Conservation (phyloP, 2,329 filamentous ascomycete genomes). For the Fusarium setosum region DNA sequence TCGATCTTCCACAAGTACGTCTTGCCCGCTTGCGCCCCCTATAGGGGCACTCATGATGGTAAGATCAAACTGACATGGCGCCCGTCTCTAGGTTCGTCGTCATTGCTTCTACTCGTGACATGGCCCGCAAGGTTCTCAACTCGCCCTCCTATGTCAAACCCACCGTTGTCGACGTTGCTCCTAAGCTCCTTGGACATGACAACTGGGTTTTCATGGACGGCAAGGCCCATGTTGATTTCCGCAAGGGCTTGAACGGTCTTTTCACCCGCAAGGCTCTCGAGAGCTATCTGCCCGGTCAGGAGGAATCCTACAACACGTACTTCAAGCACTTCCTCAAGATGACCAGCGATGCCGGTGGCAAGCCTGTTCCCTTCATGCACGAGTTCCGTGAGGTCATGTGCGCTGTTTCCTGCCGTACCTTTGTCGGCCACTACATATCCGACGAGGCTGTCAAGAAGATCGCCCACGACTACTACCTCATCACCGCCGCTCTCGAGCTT, state of each 20-base stretch:
- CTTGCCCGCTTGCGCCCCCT: too few species aligned
- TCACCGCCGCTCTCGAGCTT: slow-evolving; percentile 93
- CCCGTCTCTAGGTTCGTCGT: slow-evolving; percentile 81
- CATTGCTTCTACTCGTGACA: slow-evolving; percentile 93
- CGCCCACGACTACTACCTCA: slow-evolving; percentile 95
- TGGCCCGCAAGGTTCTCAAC: slow-evolving; percentile 97
- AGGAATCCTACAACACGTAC: slow-evolving; percentile 90
- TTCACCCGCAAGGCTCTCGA: slow-evolving; percentile 93
- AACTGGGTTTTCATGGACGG: slow-evolving; percentile 99
- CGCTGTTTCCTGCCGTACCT: slow-evolving; percentile 94
- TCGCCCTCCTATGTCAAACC: slow-evolving; percentile 93
- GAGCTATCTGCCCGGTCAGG: slow-evolving; percentile 89
- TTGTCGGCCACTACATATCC: slow-evolving; percentile 94
- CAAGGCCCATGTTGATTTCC: slow-evolving; percentile 94
- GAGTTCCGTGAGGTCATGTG: slow-evolving; percentile 95
- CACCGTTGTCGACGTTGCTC: slow-evolving; percentile 92
- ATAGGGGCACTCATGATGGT: neutral
- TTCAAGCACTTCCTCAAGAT: slow-evolving; percentile 82
- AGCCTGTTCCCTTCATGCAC: slow-evolving; percentile 88
- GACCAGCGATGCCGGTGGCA: slow-evolving; percentile 76
- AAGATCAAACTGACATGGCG: slow-evolving; percentile 14
- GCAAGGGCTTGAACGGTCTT: slow-evolving; percentile 93
- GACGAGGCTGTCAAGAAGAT: slow-evolving; percentile 93
- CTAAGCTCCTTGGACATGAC: slow-evolving; percentile 89
- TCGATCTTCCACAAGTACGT: slow-evolving; percentile 98